Evolutionary conservation across 768 basidiomycete genomes (phyloP), one percentile per base, ranked within the genome.

Genomic region (Erythrobasidium yunnanense): DNA sequence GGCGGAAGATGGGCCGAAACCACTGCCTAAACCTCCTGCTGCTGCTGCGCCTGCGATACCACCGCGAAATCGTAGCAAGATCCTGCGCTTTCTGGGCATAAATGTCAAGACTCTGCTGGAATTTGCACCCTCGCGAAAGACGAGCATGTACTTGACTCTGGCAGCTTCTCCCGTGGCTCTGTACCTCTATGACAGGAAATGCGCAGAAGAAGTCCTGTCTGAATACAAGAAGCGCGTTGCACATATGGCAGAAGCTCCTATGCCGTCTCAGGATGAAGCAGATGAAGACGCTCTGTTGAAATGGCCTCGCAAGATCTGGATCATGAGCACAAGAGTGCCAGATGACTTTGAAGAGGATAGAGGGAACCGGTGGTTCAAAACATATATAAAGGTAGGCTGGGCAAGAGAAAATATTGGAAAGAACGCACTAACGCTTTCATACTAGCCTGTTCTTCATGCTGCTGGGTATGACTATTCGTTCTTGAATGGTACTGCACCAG

Each of bases 381-480:
- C 88, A 80, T 97, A 95, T 78, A 84, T 96, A 79, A 93, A 95
- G 87, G 95, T 95, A 57, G 62, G 77, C 51, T 33, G 17, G 27
- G 22, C 32, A 42, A 35, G 13, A 49, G 34, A n/a, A n/a, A n/a
- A n/a, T n/a, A n/a, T n/a, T n/a, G 60, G 65, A 32, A 11, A 53
- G 1, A 38, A 30, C 66, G 63, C 20, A 29, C 23, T 17, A 17
- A 4, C 13, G 15, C n/a, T 45, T 27, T 25, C 13, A 65, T 50
- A 55, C 65, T 73, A 99, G 95, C 95, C 95, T 7, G 82, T 93
- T 63, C 80, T 99, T 4, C 87, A 92, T 34, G 91, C 93, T 4
- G 90, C 91, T 1, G 95, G 90, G 0, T 79, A 96, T 34, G 95
- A 99, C 80, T 99, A 88, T 76, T 84, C 87, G 35, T 82, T 91